A percentile compares a stretch with the other conserved stretches of the same genome.
Conservation (phyloP, 225 moss, liverwort and hornwort genomes). For the Sphagnum tenellum region DNA sequence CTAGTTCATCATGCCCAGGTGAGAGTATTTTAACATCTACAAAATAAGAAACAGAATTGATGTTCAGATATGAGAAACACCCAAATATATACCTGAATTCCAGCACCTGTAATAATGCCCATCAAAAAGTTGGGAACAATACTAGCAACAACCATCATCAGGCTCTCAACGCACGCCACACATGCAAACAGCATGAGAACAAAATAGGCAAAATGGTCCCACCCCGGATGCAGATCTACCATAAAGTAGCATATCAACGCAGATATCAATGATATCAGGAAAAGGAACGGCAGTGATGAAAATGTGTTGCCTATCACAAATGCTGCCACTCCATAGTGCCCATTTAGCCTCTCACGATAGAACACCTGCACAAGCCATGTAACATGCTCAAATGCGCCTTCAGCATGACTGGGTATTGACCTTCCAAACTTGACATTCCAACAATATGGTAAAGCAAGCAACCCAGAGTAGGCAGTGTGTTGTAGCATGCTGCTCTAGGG, state of each 20-base stretch:
- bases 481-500: no score
- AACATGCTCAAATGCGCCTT: no score
- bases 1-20: no score
- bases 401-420: no score
- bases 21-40: no score
- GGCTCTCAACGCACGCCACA: constrained; percentile 40
- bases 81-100: constrained; percentile 26
- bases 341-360: constrained; percentile 34
- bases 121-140: constrained; percentile 42
- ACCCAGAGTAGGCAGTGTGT: no score
- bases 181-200: constrained; percentile 38
- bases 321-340: constrained; percentile 44
- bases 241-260: constrained; percentile 32
- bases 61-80: no score
- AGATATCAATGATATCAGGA: constrained; percentile 31
- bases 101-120: constrained; percentile 46
- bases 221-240: constrained; percentile 38
- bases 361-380: constrained; percentile 13
- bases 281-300: constrained; percentile 35
- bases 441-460: no score
- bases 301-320: constrained; percentile 45
- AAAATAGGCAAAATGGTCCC: constrained; percentile 42
- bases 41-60: no score
- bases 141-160: constrained; percentile 50
- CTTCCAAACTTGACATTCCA: no score